Evolutionary conservation across 129 eudicot genomes (phyloP), one percentile per base, ranked within the genome.

Genomic region (Apium graveolens): DNA sequence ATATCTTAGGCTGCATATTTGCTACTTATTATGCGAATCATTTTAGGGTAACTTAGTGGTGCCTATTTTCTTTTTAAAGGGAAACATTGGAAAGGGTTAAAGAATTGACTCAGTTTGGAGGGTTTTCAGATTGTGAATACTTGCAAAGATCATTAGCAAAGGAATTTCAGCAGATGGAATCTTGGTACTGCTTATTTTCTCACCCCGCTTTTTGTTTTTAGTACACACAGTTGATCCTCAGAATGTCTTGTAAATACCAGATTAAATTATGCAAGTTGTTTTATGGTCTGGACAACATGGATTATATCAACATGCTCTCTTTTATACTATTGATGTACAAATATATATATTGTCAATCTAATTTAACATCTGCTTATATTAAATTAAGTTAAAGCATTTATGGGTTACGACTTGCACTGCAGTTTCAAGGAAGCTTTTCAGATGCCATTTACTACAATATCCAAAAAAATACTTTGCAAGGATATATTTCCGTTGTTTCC

Each of bases 391-490:
- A 17, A n/a, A 55, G 73, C 18, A 41, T 62, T 26, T 57, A 5
- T 14, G 11, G 39, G 24, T 70, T 39, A 77, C 72, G 73, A 51
- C 48, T 74, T 39, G 66, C 35, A 73, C 72, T 87, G 80, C 91
- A 96, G 99, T 85, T 87, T 92, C 86, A 96, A 89, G 82, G 89
- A 92, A 81, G 96, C 97, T 35, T 90, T 96, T 80, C 87, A 83
- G 80, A 90, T 92, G 96, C 99, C 99, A 62, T 87, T 86, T 79
- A 82, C 88, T 76, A 86, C 97, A 70, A 81, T 96, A 74, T 96
- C 99, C 63, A 80, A 72, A 80, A 86, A 78, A 76, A 90, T 96
- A 71, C 80, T 82, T 78, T 89, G 94, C 60, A 78, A 84, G 80
- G 89, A 87, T 79, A 74, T 90, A 75, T 77, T 90, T 81, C 99